Base-by-base conservation (phyloP, 495 filamentous ascomycete species). In the Monascus purpureus region DNA sequence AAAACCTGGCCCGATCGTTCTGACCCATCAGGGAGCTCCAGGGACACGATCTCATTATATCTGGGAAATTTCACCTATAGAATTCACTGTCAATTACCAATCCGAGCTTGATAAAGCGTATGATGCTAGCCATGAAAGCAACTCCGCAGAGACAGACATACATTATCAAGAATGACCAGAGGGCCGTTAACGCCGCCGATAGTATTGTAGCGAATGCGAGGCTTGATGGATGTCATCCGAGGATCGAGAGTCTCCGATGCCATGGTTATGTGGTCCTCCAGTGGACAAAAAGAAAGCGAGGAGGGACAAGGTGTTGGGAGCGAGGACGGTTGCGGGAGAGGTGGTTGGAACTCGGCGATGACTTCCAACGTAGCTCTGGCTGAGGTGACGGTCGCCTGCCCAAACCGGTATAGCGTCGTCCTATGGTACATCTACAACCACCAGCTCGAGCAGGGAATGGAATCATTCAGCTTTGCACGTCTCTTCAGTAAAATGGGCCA, bases 181-280 rank as follows among this genome's bases (percentile, higher is more conserved):
- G 90, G 90, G 29, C 90, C 92, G 63, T 96, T 99, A 57, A 96
- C 81, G 59, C 87, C 92, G 56, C 83, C 82, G 54, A 99, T 85
- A 39, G 90, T 99, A 67, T 99, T 99, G 69, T 99, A 99, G 38
- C 82, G 72, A 52, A 93, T 72, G 56, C 85, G 73, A 46, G 87
- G 87, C 55, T 78, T 72, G 53, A 93, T 70, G 46, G 62, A 68
- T 62, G 80, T 75, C 67, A 84, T 84, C 53, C 84, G 72, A 36
- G 82, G 80, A 59, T 93, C 83, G 49, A 68, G 42, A 29, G 62
- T 55, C 33, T 70, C 65, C 46, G 67, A 47, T 38, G 57, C 70
- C 78, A 80, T 81, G 47, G 32, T 48, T 50, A 48, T 40, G 31
- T 25, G 32, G 36, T 40, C 42, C 36, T 45, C 47, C 42, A 45